A percentile compares a stretch with the other conserved stretches of the same genome.
phyloP scores from a whole-genome alignment of 805 yeast genomes.

The Candida ipomoeae region DNA sequence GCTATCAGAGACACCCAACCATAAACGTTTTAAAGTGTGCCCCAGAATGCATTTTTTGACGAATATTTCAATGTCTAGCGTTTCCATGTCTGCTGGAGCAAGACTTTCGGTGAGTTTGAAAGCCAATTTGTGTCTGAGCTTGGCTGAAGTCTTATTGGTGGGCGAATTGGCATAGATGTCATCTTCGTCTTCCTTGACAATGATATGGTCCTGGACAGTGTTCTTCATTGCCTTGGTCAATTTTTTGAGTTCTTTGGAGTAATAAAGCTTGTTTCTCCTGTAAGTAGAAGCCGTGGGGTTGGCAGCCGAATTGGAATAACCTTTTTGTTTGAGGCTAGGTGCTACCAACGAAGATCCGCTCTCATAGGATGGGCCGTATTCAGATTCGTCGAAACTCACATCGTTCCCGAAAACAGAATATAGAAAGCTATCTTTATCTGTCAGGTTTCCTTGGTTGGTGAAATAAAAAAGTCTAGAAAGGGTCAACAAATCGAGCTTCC shows the following conservation, averaged over 20 bases:
- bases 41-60: constrained; percentile 31
- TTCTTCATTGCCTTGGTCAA: constrained; percentile 65
- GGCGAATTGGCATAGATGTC: constrained; percentile 12
- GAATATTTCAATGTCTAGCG: constrained; percentile 35
- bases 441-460: constrained; percentile 31
- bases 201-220: constrained; percentile 61
- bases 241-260: constrained; percentile 43
- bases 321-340: neutral
- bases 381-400: constrained; percentile 9
- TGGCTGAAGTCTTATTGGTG: constrained; percentile 18
- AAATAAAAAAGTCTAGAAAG: constrained; percentile 31
- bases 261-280: constrained; percentile 27
- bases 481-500: constrained; percentile 57
- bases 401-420: constrained; percentile 12
- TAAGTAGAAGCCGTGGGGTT: constrained; percentile 17
- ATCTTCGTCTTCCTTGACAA: constrained; percentile 17
- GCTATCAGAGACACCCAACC: constrained; percentile 22
- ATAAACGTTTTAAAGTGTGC: constrained; percentile 30
- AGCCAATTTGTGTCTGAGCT: constrained; percentile 31
- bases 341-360: neutral
- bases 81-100: constrained; percentile 39
- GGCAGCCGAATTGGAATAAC: neutral
- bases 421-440: constrained; percentile 19
- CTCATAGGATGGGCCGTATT: neutral
- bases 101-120: constrained; percentile 31